Percentiles rank a stretch among this genome's conserved stretches.
These are phyloP conservation scores for Clonostachys byssicola DNA, from an alignment of 2,329 filamentous ascomycete genomes.

Conservation along the genomic window DNA sequence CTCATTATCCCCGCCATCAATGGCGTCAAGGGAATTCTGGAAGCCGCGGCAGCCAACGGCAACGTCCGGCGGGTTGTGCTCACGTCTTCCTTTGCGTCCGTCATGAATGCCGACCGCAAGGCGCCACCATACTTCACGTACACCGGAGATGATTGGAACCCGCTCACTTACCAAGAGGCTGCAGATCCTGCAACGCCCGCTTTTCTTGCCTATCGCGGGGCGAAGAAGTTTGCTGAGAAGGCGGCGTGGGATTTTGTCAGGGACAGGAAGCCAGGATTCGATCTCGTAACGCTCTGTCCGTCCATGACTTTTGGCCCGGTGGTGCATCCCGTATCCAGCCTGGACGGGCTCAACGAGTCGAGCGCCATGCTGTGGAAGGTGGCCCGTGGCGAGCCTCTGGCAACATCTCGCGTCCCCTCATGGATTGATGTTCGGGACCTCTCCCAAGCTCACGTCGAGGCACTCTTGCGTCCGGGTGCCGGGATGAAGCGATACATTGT, in stretches of 20 bases:
- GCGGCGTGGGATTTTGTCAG: conserved; percentile 25
- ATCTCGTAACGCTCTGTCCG: conserved; percentile 36
- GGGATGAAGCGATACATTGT: conserved; percentile 32
- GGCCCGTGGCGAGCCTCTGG: conserved; percentile 24
- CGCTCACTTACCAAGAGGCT: conserved; percentile 45
- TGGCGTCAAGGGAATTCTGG: conserved; percentile 34
- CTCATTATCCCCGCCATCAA: conserved; percentile 39
- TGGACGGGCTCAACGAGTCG: conserved; percentile 32
- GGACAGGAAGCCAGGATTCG: conserved; percentile 26
- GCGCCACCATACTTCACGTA: conserved; percentile 45
- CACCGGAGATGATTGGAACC: conserved; percentile 52
- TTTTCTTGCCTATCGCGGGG: conserved; percentile 26
- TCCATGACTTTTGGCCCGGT: conserved; percentile 39
- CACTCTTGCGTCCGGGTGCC: conserved; percentile 25
- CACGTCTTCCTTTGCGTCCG: conserved; percentile 64
- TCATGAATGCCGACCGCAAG: conserved; percentile 44
- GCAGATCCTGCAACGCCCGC: conserved; percentile 26
- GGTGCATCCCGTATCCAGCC: conserved; percentile 25
- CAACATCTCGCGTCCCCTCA: conserved; percentile 27
- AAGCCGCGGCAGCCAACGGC: conserved; percentile 15
- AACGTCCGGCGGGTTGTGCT: conserved; percentile 36
- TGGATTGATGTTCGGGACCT: conserved; percentile 43
- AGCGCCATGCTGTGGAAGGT: conserved; percentile 34
- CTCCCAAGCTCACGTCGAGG: conserved; percentile 35
- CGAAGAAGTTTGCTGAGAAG: conserved; percentile 26